Base-by-base conservation (phyloP, 2,329 filamentous ascomycete species). In the Penicillium sp. region DNA sequence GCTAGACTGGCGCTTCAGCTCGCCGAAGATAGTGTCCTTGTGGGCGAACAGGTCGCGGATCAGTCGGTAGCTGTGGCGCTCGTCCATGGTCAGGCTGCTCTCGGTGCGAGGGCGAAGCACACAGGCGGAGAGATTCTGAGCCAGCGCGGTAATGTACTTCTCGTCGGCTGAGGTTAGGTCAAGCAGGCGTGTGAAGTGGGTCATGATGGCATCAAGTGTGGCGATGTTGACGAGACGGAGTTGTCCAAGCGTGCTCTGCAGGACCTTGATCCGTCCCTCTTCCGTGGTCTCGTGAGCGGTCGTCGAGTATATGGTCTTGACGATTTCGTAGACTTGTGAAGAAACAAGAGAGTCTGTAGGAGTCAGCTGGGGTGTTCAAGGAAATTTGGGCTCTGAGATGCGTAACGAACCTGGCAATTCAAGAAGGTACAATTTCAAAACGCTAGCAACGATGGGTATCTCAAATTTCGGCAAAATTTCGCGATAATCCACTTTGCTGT, bases 161-260 rank as follows among this genome's bases (percentile, higher is more conserved):
- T 99, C 94, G 62, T 96, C 93, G 26, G 94, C 94, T 12, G 93
- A 97, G 2, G 94, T 99, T 57, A 99, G 81, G 71, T 99, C 94
- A 68, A 99, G 95, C 54, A 99, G 80, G 54, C 94, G 89, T 32
- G 93, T 97, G 71, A 99, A 97, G 75, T 99, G 94, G 60, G 96
- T 97, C 81, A 95, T 96, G 69, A 96, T 89, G 33, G 94, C 94
- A 72, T 99, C 94, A 53, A 99, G 85, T n/a, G 94, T 97, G 41
- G 94, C 94, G 72, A 99, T 99, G 72, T 99, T 99, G 59, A 94
- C 91, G 50, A 99, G 86, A 55, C 93, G 89, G 50, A 99, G 84
- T 71, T 97, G 92, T 32, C 92, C 93, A 49, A 99, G 86, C 0
- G 94, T 97, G 64, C 94, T 96, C 73, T 99, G 94, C 27, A 99